Conservation (phyloP, 2,329 filamentous ascomycete genomes). For the Exophiala aquamarina region DNA sequence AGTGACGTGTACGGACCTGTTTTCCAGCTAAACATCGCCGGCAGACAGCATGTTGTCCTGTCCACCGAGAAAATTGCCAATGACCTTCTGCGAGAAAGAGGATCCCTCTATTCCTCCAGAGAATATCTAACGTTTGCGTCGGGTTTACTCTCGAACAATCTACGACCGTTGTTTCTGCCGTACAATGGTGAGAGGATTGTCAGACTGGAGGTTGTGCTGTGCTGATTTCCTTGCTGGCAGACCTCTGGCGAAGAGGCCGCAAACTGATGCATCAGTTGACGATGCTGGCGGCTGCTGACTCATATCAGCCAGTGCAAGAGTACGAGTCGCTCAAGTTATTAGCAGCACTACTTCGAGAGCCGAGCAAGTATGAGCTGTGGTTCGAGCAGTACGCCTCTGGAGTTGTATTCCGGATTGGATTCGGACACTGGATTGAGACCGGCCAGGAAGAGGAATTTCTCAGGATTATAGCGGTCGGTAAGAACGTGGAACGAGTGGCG, state of each 20-base stretch:
- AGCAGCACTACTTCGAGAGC: slow-evolving; percentile 32
- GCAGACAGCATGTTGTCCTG: slow-evolving; percentile 37
- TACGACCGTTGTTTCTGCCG: slow-evolving; percentile 32
- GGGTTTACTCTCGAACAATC: slow-evolving; percentile 32
- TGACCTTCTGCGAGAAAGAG: slow-evolving; percentile 42
- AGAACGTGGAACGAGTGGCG: slow-evolving; percentile 38
- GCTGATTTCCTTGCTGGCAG: too few species aligned
- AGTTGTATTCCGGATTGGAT: slow-evolving; percentile 39
- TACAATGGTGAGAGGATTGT: slow-evolving; percentile 18
- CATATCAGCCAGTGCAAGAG: slow-evolving; percentile 34
- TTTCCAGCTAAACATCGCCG: slow-evolving; percentile 45
- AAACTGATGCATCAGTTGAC: slow-evolving; percentile 37
- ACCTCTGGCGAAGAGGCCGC: slow-evolving; percentile 34
- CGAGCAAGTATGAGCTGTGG: slow-evolving; percentile 34
- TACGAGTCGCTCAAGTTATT: slow-evolving; percentile 34
- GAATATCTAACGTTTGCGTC: slow-evolving; percentile 35
- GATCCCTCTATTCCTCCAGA: slow-evolving; percentile 38
- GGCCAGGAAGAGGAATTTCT: too few species aligned
- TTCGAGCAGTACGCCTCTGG: slow-evolving; percentile 41
- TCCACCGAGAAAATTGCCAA: slow-evolving; percentile 41
- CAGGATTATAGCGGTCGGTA: slow-evolving; percentile 35
- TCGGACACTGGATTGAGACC: slow-evolving; percentile 35
- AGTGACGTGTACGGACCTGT: slow-evolving; percentile 39
- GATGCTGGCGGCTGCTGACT: slow-evolving; percentile 31
- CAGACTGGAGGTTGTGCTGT: too few species aligned